phyloP scores from a whole-genome alignment of 225 moss, liverwort and hornwort species.

The Straminergon stramineum region DNA sequence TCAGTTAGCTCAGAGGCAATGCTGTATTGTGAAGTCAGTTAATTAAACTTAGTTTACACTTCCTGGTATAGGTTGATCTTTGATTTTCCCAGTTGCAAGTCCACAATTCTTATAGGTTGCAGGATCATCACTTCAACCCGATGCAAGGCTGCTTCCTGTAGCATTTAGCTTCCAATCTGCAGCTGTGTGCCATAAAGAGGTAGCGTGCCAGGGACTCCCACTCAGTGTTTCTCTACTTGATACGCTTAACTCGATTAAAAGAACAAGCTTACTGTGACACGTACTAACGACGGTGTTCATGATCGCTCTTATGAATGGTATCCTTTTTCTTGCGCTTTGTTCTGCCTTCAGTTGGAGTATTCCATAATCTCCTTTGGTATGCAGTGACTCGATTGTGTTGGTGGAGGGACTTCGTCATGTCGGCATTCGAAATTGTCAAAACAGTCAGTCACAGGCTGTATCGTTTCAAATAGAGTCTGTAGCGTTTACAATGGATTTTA shows the following conservation, averaged over 20 bases:
- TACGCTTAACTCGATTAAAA: neutral
- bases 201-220: neutral
- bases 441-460: neutral
- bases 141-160: slow-evolving; percentile 38
- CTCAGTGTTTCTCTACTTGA: neutral
- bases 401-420: neutral
- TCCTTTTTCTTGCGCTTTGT: neutral
- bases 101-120: slow-evolving; percentile 11
- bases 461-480: neutral
- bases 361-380: neutral
- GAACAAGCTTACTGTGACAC: neutral
- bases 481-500: neutral
- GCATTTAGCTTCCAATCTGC: slow-evolving; percentile 22
- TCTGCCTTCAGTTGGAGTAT: neutral
- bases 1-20: slow-evolving; percentile 1
- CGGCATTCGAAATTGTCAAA: neutral
- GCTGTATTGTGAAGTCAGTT: slow-evolving; percentile 23
- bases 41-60: neutral
- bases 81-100: neutral
- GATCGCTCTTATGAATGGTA: neutral
- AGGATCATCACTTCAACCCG: neutral
- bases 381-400: neutral
- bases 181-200: slow-evolving; percentile 22
- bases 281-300: neutral
- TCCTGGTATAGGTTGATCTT: slow-evolving; percentile 4